Evolutionary conservation across 2,329 filamentous ascomycete species (phyloP).

Genomic region (Emergomyces africanus): DNA sequence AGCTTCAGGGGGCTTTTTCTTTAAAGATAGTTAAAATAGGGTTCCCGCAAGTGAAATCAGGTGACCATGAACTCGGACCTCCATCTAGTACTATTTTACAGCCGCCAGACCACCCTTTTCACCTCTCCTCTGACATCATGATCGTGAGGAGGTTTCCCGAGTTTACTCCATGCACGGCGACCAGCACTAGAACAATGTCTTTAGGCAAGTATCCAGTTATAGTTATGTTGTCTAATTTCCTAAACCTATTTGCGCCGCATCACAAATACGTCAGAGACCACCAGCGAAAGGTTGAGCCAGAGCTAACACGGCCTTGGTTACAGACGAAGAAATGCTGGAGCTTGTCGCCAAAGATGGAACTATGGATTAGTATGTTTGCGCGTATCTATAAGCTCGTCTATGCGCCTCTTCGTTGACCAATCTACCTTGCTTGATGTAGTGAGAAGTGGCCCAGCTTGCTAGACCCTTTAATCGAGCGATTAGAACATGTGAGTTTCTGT

Average conservation of each 20-base stretch:
- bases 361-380: constrained; percentile 41
- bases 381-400: neutral
- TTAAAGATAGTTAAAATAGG: no score
- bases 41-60: no score
- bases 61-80: neutral
- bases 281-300: neutral
- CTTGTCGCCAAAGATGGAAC: constrained; percentile 45
- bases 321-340: constrained; percentile 43
- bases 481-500: constrained; percentile 46
- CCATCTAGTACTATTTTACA: neutral
- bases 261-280: neutral
- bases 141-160: neutral
- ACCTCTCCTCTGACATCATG: neutral
- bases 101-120: neutral
- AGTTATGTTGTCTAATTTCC: neutral
- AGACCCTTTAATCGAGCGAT: constrained; percentile 50
- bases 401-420: constrained; percentile 1
- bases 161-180: neutral
- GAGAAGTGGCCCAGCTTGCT: constrained; percentile 57
- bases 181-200: neutral
- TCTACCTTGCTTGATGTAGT: constrained; percentile 35
- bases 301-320: neutral
- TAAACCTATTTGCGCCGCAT: neutral
- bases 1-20: neutral
- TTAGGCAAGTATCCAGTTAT: constrained; percentile 1